phyloP scores from a whole-genome alignment of 2,329 filamentous ascomycete genomes.

The Pochonia chlamydosporia region DNA sequence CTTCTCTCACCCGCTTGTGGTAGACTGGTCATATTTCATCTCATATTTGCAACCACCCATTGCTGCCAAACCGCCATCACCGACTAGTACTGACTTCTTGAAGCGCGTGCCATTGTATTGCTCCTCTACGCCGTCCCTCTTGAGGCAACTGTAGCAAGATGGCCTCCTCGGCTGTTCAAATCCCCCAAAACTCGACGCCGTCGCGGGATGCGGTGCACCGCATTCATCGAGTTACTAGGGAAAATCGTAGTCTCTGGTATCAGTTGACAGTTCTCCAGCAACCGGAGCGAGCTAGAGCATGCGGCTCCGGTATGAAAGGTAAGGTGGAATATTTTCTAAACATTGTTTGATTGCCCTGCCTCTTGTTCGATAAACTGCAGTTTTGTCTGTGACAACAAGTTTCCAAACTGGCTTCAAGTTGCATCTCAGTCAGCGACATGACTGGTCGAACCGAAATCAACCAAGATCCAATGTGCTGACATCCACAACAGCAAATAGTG shows the following conservation, averaged over 20 bases:
- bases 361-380: not conserved
- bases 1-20: no score
- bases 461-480: slow-evolving; percentile 13
- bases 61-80: no score
- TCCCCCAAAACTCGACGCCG: slow-evolving; percentile 19
- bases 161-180: slow-evolving; percentile 23
- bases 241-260: slow-evolving; percentile 75
- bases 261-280: slow-evolving; percentile 84
- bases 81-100: not conserved
- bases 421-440: no score
- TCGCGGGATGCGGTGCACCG: slow-evolving; percentile 39
- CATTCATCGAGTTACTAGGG: slow-evolving; percentile 51
- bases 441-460: no score
- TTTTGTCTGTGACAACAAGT: no score
- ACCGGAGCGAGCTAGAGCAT: slow-evolving; percentile 88
- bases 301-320: slow-evolving; percentile 94
- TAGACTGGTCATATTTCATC: no score
- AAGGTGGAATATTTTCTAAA: slow-evolving; percentile 27
- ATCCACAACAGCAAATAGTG: slow-evolving; percentile 36
- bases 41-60: no score
- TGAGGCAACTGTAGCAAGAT: slow-evolving; percentile 15
- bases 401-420: no score
- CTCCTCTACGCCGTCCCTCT: not conserved
- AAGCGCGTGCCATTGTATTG: not conserved
- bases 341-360: not conserved